Percentiles rank a stretch among this genome's conserved stretches.
Evolutionary conservation across 768 basidiomycete species (phyloP).

Genomic region (Russula sp.): DNA sequence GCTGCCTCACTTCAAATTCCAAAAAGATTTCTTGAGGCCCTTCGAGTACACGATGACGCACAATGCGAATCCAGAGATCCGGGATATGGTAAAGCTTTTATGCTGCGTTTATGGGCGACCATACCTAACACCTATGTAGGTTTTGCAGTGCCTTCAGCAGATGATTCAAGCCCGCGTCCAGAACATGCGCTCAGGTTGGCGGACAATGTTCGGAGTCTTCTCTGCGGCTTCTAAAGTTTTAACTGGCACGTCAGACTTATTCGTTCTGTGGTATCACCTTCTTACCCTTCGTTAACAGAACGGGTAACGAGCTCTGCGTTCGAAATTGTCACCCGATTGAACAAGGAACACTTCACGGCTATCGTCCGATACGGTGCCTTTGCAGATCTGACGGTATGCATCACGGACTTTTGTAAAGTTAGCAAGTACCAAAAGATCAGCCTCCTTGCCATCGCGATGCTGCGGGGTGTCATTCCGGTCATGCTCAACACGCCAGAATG

Average conservation of each 20-base stretch:
- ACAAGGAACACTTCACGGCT: conserved; percentile 83
- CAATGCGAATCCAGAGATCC: conserved; percentile 90
- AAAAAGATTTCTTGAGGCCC: conserved; percentile 97
- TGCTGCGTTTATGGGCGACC: background rate
- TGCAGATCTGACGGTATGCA: conserved; percentile 92
- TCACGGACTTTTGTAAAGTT: conserved; percentile 99
- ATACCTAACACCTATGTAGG: conserved; percentile 39
- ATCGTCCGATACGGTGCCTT: conserved; percentile 93
- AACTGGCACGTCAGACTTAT: conserved; percentile 48
- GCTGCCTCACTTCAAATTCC: conserved; percentile 95
- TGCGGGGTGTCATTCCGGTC: conserved; percentile 84
- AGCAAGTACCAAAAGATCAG: conserved; percentile 99
- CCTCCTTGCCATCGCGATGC: conserved; percentile 92
- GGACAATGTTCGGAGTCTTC: conserved; percentile 99
- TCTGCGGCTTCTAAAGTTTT: conserved; percentile 91
- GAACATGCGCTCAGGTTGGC: conserved; percentile 97
- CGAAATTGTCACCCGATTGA: conserved; percentile 88
- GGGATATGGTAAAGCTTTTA: conserved; percentile 72
- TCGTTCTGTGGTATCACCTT: background rate
- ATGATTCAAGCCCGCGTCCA: conserved; percentile 95
- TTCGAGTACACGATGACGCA: conserved; percentile 98
- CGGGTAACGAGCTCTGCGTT: conserved; percentile 90
- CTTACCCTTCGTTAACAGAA: conserved; percentile 41
- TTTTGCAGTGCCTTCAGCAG: conserved; percentile 95
- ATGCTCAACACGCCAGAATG: conserved; percentile 84